Percentiles rank a stretch among this genome's conserved stretches.
phyloP scores from a whole-genome alignment of 2,329 filamentous ascomycete species.

The Colletotrichum melonis region DNA sequence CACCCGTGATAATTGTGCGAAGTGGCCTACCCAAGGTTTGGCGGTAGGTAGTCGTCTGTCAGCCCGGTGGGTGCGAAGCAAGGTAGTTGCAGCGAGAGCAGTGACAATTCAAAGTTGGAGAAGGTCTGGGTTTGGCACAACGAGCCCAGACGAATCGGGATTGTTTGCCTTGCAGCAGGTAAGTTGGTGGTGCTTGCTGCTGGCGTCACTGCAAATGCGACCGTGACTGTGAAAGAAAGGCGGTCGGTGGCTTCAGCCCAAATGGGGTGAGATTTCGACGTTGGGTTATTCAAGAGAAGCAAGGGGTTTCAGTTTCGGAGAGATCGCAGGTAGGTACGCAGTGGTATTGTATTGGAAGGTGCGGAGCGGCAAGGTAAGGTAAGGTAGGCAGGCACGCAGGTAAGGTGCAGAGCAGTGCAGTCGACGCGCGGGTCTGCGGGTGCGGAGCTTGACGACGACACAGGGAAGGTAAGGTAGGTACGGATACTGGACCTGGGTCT shows the following conservation, averaged over 20 bases:
- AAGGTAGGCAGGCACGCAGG: no score
- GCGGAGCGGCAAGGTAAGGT: background rate
- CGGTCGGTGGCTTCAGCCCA: conserved; percentile 34
- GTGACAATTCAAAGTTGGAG: conserved; percentile 5
- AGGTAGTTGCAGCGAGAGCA: background rate
- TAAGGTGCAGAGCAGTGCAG: background rate
- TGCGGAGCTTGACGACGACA: conserved; percentile 28
- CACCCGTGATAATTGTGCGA: background rate
- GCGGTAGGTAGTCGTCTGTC: background rate
- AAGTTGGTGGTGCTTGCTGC: conserved; percentile 5
- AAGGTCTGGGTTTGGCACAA: conserved; percentile 1
- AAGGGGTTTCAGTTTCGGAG: conserved; percentile 37
- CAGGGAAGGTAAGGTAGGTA: background rate
- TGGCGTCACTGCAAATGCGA: conserved; percentile 12
- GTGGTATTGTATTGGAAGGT: background rate
- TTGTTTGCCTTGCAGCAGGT: conserved; percentile 18
- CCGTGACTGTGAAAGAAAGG: conserved; percentile 17
- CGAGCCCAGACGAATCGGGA: conserved; percentile 8
- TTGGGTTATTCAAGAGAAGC: conserved; percentile 34
- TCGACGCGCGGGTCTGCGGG: conserved; percentile 11
- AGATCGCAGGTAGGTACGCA: conserved; percentile 26
- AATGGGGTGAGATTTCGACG: conserved; percentile 31
- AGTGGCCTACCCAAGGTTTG: background rate
- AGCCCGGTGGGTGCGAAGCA: background rate
- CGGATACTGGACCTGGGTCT: background rate